Base-by-base conservation (phyloP, 495 filamentous ascomycete genomes). In the Evansstolkia leycettana region DNA sequence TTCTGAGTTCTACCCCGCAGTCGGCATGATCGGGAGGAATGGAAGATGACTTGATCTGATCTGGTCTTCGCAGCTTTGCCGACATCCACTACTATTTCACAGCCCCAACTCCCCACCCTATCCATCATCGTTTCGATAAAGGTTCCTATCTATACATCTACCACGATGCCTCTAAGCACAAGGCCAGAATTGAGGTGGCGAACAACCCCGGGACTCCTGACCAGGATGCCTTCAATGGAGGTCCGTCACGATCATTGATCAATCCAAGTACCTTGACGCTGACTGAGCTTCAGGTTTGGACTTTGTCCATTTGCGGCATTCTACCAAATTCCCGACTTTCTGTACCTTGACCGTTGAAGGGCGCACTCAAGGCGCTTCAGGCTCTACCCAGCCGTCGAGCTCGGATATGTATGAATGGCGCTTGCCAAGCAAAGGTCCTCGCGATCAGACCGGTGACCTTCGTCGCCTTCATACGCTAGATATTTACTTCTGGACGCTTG, bases 81-180 rank as follows among this genome's bases (percentile, higher is more conserved):
- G 87, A 94, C 53, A 65, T 92, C 29, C 87, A 93, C 58, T 94
- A 89, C 56, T 93, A 78, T 53, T 92, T 93, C 60, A 69, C 76
- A 7, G 65, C 71, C 12, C 82, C 85, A 2, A 71, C 72, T 1
- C 63, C 69, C 15, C 80, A 75, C 33, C 83, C 83, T 8, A 68
- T 70, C 17, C 80, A 88, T 50, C 84, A 94, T 55, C 76, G 86
- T 17, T 94, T 94, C 57, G 82, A 88, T 51, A 88, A 88, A 50
- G 75, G 75, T 32, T 93, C 84, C 10, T 93, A 93, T 46, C 64
- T 94, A 26, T 94, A 93, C 53, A 60, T 94, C 17, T 88, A 87
- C 54, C 76, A 85, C 45, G 80, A 84, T 56, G 69, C 76, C 5
- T 60, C 67, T 27, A 69, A 77, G 38, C 70, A 72, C 28, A 75